These are phyloP conservation scores for Lachnellula arida DNA, from an alignment of 2,329 filamentous ascomycete genomes.

Conservation along the genomic window DNA sequence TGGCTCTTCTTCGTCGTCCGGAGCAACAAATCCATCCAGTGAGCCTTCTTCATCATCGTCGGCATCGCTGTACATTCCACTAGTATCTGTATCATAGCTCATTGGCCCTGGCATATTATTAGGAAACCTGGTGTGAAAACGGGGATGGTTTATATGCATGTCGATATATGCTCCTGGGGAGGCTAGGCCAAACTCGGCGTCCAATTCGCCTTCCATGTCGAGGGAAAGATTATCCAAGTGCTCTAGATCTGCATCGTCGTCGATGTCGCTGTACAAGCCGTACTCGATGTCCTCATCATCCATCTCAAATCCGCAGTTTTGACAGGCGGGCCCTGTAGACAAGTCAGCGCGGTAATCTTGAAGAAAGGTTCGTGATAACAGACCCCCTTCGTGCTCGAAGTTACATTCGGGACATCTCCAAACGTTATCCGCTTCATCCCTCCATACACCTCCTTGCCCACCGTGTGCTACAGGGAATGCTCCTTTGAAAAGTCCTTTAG, in stretches of 20 bases:
- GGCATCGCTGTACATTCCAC: constrained; percentile 13
- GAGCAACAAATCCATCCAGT: constrained; percentile 28
- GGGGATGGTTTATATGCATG: constrained; percentile 7
- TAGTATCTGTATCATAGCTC: constrained; percentile 13
- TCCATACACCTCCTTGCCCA: constrained; percentile 28
- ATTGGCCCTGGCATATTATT: not conserved
- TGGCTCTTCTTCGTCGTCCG: constrained; percentile 22
- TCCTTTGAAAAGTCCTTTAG: constrained; percentile 59
- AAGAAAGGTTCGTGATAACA: not conserved
- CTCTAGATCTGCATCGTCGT: constrained; percentile 41
- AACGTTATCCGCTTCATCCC: constrained; percentile 56
- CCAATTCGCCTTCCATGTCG: constrained; percentile 11
- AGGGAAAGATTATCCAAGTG: constrained; percentile 16
- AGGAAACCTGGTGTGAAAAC: constrained; percentile 3
- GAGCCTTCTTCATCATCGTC: constrained; percentile 28
- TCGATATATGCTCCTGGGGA: constrained; percentile 4
- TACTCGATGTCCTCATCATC: constrained; percentile 39
- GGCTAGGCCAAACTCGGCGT: constrained; percentile 5
- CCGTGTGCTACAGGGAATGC: constrained; percentile 26
- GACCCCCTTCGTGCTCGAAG: constrained; percentile 55
- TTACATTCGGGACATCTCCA: constrained; percentile 57
- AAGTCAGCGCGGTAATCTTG: not conserved
- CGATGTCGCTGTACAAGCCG: constrained; percentile 33
- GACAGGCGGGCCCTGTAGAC: constrained; percentile 43
- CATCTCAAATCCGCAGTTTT: constrained; percentile 49